phyloP scores from a whole-genome alignment of 2,329 filamentous ascomycete species.

The Aspergillus chevalieri region DNA sequence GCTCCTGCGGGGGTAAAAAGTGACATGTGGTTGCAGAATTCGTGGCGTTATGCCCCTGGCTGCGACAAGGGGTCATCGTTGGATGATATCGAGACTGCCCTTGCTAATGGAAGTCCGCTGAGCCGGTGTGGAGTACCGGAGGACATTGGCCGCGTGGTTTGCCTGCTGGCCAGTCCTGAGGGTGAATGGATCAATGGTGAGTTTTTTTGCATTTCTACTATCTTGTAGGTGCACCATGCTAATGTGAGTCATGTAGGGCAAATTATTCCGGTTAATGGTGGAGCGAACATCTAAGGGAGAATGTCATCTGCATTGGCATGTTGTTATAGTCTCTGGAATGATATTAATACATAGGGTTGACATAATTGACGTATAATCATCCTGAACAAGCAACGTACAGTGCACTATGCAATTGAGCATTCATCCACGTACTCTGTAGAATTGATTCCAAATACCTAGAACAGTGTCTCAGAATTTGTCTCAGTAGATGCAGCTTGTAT shows the following conservation, averaged over 20 bases:
- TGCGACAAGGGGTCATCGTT: slow-evolving; percentile 32
- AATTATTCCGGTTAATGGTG: slow-evolving; percentile 11
- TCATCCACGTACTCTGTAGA: too few relatives aligned
- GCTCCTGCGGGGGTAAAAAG: slow-evolving; percentile 22
- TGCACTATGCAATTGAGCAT: too few relatives aligned
- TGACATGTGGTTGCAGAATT: slow-evolving; percentile 69
- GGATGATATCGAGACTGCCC: slow-evolving; percentile 51
- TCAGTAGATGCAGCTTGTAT: too few relatives aligned
- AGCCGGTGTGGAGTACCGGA: slow-evolving; percentile 53
- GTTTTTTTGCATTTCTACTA: slow-evolving; percentile 11
- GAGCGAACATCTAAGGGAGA: slow-evolving; percentile 6
- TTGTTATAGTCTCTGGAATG: neutral
- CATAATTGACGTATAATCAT: too few relatives aligned
- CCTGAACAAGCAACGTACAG: too few relatives aligned
- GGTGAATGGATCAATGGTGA: slow-evolving; percentile 61
- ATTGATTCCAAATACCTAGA: too few relatives aligned
- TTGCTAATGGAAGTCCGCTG: slow-evolving; percentile 54
- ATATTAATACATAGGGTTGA: neutral
- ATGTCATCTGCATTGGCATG: neutral
- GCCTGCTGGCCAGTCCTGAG: slow-evolving; percentile 51
- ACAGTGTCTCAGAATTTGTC: too few relatives aligned
- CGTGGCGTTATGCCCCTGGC: slow-evolving; percentile 59
- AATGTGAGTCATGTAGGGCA: slow-evolving; percentile 6
- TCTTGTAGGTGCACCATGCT: neutral
- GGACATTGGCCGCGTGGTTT: slow-evolving; percentile 55